A percentile compares a stretch with the other conserved stretches of the same genome.
These are phyloP conservation scores for Penicillium riverlandense DNA, from an alignment of 495 filamentous ascomycete genomes.

Conservation along the genomic window DNA sequence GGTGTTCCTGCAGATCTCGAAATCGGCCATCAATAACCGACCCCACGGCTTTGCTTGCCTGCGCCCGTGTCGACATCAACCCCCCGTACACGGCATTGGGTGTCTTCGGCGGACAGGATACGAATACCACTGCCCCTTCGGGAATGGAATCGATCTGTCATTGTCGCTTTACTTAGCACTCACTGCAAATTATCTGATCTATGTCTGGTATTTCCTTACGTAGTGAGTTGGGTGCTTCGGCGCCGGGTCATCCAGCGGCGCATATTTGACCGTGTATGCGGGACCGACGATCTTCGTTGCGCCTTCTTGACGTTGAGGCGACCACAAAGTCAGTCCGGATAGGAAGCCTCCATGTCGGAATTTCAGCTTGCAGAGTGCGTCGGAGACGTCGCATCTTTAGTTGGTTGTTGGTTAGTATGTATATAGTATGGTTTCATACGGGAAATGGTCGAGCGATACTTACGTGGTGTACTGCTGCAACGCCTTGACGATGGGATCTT, in stretches of 20 bases:
- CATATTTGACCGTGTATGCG: constrained; percentile 47
- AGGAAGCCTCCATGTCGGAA: constrained; percentile 49
- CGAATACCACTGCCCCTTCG: constrained; percentile 44
- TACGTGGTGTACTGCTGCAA: too few relatives aligned
- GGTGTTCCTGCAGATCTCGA: constrained; percentile 53
- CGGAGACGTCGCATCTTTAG: neutral
- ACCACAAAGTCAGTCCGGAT: constrained; percentile 51
- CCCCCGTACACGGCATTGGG: constrained; percentile 54
- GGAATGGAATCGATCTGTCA: constrained; percentile 40
- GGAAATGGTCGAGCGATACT: too few relatives aligned
- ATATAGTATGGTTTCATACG: too few relatives aligned
- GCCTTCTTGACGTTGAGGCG: constrained; percentile 42
- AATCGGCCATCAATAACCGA: constrained; percentile 53
- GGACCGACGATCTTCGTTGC: constrained; percentile 49
- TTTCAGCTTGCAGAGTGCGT: constrained; percentile 38
- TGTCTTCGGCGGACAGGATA: constrained; percentile 44
- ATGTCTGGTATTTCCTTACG: neutral
- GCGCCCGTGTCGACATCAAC: constrained; percentile 49
- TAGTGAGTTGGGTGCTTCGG: constrained; percentile 8
- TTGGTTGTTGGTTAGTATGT: too few relatives aligned
- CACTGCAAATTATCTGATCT: too few relatives aligned
- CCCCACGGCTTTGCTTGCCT: constrained; percentile 26
- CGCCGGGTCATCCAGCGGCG: constrained; percentile 9
- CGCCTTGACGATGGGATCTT: too few relatives aligned
- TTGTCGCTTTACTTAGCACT: too few relatives aligned